Evolutionary conservation across 331 rosid species (phyloP).

Genomic region (Telfairia occidentalis): DNA sequence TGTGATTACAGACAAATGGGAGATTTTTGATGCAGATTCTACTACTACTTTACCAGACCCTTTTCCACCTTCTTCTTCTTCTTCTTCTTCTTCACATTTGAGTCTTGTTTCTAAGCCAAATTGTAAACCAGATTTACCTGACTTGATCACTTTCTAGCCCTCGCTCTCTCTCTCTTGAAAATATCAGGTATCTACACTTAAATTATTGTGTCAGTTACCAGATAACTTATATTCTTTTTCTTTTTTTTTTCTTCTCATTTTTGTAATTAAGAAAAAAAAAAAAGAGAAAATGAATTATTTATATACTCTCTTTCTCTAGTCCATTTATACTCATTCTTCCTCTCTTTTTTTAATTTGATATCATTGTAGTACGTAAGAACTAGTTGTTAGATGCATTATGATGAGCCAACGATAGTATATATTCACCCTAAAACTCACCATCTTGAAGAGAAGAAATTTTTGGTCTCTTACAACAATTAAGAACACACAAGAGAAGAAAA

Average conservation of each 20-base stretch:
- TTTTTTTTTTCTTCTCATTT: neutral
- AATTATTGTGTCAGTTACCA: neutral
- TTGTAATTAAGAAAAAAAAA: neutral
- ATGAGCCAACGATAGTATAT: no score
- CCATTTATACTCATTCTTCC: neutral
- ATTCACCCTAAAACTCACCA: no score
- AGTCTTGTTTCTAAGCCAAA: slow-evolving; percentile 16
- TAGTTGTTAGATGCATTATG: no score
- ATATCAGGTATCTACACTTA: neutral
- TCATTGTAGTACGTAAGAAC: neutral
- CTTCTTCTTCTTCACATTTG: slow-evolving; percentile 8
- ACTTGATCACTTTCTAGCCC: slow-evolving; percentile 58
- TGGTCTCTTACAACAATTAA: no score
- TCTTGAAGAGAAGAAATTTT: no score
- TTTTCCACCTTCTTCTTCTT: neutral
- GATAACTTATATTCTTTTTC: neutral
- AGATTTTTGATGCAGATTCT: slow-evolving; percentile 48
- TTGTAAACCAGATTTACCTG: slow-evolving; percentile 40
- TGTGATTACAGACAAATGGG: slow-evolving; percentile 73
- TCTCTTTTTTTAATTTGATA: neutral
- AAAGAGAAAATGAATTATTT: neutral
- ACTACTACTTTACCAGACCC: neutral
- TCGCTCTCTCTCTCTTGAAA: no score
- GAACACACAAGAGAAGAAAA: no score
- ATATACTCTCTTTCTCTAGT: neutral